phyloP scores from a whole-genome alignment of 345 rosid genomes.

The Heritiera littoralis region DNA sequence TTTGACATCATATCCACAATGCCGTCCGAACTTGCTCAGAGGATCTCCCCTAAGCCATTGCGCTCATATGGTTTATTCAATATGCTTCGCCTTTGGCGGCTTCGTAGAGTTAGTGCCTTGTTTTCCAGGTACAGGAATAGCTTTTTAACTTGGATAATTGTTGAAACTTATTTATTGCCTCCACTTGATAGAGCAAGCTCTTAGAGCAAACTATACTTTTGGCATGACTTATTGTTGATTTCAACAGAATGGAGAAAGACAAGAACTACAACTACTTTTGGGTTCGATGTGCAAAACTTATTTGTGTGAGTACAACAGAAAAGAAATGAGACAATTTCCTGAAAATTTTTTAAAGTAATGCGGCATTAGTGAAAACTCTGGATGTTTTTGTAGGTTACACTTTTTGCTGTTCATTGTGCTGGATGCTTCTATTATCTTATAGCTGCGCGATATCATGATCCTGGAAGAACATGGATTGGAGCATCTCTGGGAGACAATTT shows the following conservation, averaged over 20 bases:
- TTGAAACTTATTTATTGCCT: background rate
- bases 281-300: slow-evolving; percentile 92
- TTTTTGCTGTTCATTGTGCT: slow-evolving; percentile 87
- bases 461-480: slow-evolving; percentile 74
- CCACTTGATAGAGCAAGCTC: too few relatives aligned
- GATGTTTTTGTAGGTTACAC: slow-evolving; percentile 64
- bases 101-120: slow-evolving; percentile 87
- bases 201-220: too few relatives aligned
- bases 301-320: slow-evolving; percentile 61
- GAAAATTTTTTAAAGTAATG: background rate
- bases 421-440: slow-evolving; percentile 90
- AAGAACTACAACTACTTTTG: slow-evolving; percentile 87
- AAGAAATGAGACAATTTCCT: background rate
- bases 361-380: background rate
- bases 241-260: slow-evolving; percentile 86
- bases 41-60: slow-evolving; percentile 51
- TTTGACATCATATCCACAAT: slow-evolving; percentile 76
- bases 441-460: slow-evolving; percentile 65
- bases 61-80: slow-evolving; percentile 68
- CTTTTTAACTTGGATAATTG: background rate
- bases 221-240: background rate
- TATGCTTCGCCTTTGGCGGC: slow-evolving; percentile 99
- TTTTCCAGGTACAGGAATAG: slow-evolving; percentile 63
- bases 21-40: slow-evolving; percentile 74
- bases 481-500: slow-evolving; percentile 43